A percentile compares a stretch with the other conserved stretches of the same genome.
phyloP scores from a whole-genome alignment of 23 red algal genomes.

The Gracilaria caudata region DNA sequence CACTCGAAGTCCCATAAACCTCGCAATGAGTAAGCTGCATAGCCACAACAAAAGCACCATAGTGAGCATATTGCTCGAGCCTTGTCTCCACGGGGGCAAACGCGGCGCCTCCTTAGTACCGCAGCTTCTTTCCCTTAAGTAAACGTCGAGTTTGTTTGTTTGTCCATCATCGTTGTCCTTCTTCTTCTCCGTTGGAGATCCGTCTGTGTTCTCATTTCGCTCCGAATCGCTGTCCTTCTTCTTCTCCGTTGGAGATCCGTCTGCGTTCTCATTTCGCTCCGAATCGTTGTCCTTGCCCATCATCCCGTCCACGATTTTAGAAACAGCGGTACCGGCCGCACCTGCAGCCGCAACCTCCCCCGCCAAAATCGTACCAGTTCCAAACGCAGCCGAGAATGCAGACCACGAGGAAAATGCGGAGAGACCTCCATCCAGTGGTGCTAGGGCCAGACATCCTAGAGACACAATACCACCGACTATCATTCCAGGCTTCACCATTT shows the following conservation, averaged over 20 bases:
- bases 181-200: too few species aligned
- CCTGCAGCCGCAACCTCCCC: not conserved
- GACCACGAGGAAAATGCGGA: not conserved
- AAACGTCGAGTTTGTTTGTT: too few species aligned
- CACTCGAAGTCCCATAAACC: not conserved
- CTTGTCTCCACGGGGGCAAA: too few species aligned
- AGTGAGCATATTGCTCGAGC: not conserved
- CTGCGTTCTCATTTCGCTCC: too few species aligned
- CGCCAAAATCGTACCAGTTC: not conserved
- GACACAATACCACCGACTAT: not conserved
- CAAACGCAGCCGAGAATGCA: not conserved
- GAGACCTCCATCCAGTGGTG: constrained; percentile 9
- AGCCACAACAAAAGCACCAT: not conserved
- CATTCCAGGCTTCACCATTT: not conserved
- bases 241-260: not conserved
- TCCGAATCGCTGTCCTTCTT: too few species aligned
- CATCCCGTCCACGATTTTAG: not conserved
- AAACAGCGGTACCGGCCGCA: not conserved
- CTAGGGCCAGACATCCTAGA: not conserved
- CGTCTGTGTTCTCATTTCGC: too few species aligned
- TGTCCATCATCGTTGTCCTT: too few species aligned
- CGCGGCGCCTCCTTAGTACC: too few species aligned
- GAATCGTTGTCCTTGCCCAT: not conserved
- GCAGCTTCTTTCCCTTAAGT: too few species aligned
- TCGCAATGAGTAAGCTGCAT: not conserved